Percentiles rank a stretch among this genome's conserved stretches.
Conservation (phyloP, 345 rosid species). For the Balakata baccata region DNA sequence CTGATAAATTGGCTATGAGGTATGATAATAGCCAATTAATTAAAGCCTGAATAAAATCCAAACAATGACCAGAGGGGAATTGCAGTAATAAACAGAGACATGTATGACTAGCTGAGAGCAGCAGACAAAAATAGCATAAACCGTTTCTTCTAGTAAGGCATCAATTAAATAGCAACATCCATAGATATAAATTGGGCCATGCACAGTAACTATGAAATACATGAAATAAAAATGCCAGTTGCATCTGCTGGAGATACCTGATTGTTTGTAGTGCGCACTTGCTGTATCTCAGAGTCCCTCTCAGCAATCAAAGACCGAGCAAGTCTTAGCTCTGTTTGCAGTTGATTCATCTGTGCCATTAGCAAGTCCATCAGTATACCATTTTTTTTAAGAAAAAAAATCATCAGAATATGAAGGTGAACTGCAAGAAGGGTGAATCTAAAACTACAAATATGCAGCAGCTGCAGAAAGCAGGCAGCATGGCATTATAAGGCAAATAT, state of each 20-base stretch:
- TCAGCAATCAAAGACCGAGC: conserved; percentile 89
- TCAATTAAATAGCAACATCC: neutral
- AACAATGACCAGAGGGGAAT: neutral
- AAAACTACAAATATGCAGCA: neutral
- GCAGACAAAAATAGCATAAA: neutral
- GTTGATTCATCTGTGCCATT: conserved; percentile 68
- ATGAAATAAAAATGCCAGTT: neutral
- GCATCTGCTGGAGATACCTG: conserved; percentile 45
- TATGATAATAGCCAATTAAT: neutral
- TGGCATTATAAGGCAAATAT: neutral
- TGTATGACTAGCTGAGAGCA: neutral
- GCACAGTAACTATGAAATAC: neutral
- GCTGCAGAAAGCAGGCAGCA: neutral
- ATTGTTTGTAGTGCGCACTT: conserved; percentile 65
- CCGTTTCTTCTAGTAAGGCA: neutral
- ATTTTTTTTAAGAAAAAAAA: neutral
- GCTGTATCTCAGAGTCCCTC: conserved; percentile 78
- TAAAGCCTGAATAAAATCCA: neutral
- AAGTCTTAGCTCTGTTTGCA: conserved; percentile 84
- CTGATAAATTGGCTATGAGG: neutral
- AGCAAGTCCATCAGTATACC: conserved; percentile 10
- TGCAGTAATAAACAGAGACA: neutral
- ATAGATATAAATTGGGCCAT: neutral
- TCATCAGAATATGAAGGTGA: neutral
- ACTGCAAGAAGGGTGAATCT: neutral